Conservation (phyloP, 1,139 yeast genomes). For the Saccharomyces hybrid region DNA sequence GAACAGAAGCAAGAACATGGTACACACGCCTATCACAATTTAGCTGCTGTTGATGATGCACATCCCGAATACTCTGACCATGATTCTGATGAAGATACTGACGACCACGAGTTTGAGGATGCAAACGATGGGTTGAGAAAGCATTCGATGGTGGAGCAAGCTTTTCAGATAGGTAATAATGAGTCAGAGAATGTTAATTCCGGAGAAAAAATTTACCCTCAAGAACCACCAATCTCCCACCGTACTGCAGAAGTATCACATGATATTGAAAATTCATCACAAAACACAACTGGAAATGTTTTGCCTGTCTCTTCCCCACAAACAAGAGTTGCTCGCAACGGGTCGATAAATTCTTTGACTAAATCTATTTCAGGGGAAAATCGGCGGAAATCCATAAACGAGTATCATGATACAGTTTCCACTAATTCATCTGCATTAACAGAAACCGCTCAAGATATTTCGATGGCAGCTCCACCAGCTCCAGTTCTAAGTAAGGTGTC, state of each 20-base stretch:
- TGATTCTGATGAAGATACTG: background rate
- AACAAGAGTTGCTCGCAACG: background rate
- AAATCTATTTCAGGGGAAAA: background rate
- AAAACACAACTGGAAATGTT: background rate
- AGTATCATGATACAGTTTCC: background rate
- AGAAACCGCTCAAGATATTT: background rate
- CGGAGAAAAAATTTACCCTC: background rate
- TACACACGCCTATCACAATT: background rate
- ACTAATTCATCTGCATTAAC: background rate
- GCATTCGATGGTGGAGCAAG: background rate
- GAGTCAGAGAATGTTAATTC: background rate
- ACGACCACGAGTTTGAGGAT: background rate
- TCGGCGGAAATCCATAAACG: background rate
- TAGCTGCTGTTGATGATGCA: background rate
- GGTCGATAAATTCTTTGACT: background rate
- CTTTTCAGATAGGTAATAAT: background rate
- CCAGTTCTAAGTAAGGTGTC: slow-evolving; percentile 13
- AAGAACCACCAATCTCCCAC: background rate
- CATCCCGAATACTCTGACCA: background rate
- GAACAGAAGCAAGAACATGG: slow-evolving; percentile 2
- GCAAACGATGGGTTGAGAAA: background rate
- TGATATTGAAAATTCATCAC: background rate
- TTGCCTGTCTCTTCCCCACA: background rate
- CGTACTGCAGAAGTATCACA: background rate
- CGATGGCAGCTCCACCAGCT: slow-evolving; percentile 12